Evolutionary conservation across 2,329 filamentous ascomycete genomes (phyloP).

Genomic region (Trichoderma simmonsii): DNA sequence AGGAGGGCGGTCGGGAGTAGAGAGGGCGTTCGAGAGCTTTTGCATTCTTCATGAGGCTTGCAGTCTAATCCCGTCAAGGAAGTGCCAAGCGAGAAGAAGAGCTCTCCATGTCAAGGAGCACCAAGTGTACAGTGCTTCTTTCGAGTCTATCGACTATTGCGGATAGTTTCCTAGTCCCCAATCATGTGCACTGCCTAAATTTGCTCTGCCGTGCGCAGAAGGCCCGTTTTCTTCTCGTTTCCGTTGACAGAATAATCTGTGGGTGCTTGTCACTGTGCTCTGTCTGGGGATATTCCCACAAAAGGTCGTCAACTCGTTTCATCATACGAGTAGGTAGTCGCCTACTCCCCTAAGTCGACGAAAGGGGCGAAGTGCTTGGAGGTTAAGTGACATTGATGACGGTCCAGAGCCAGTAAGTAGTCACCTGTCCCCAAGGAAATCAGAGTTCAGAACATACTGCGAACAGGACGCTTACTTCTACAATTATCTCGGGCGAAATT

Average conservation of each 20-base stretch:
- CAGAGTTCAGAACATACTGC: neutral
- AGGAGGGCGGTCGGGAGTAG: neutral
- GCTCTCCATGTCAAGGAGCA: neutral
- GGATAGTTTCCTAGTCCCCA: neutral
- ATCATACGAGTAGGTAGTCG: neutral
- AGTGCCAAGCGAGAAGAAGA: constrained; percentile 14
- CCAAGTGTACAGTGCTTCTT: neutral
- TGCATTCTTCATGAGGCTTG: neutral
- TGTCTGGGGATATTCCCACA: neutral
- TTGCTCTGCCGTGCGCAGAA: neutral
- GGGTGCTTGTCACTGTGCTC: neutral
- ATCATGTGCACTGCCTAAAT: neutral
- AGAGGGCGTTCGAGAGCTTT: neutral
- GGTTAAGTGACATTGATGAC: neutral
- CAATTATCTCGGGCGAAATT: neutral
- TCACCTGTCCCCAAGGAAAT: too few species aligned
- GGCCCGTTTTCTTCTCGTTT: neutral
- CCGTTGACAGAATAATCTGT: neutral
- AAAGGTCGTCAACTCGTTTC: neutral
- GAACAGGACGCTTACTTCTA: neutral
- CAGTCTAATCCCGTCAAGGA: neutral
- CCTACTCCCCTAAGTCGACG: neutral
- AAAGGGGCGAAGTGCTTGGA: neutral
- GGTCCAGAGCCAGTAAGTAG: neutral
- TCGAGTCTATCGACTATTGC: neutral